Conservation (phyloP, 2,329 filamentous ascomycete genomes). For the Alternaria solani region DNA sequence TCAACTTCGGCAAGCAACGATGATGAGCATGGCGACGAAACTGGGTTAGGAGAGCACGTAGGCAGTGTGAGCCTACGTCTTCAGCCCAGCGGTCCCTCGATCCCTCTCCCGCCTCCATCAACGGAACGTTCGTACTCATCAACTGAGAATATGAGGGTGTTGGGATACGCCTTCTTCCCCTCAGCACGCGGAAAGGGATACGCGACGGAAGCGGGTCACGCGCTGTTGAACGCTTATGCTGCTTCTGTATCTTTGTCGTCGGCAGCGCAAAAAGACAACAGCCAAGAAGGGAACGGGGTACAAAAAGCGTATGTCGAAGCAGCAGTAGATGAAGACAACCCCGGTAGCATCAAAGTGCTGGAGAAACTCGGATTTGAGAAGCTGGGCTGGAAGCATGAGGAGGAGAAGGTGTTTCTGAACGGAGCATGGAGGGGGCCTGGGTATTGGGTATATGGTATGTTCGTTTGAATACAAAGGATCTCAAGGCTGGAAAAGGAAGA, state of each 20-base stretch:
- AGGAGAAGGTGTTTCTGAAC: conserved; percentile 32
- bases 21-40: background rate
- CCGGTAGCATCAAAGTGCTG: conserved; percentile 31
- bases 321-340: conserved; percentile 31
- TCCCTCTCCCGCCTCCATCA: conserved; percentile 1
- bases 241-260: background rate
- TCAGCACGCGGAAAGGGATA: conserved; percentile 36
- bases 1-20: background rate
- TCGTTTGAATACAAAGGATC: conserved; percentile 13
- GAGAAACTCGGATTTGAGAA: conserved; percentile 36
- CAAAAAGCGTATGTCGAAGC: conserved; percentile 36
- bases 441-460: conserved; percentile 34
- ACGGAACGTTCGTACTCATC: background rate
- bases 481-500: background rate
- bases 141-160: conserved; percentile 16
- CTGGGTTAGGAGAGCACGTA: conserved; percentile 14
- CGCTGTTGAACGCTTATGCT: conserved; percentile 27
- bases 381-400: conserved; percentile 32
- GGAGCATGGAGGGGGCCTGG: conserved; percentile 35
- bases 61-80: conserved; percentile 26
- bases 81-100: conserved; percentile 11
- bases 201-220: conserved; percentile 36
- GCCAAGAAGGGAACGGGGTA: background rate
- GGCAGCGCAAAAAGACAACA: background rate
- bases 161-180: conserved; percentile 37